phyloP scores from a whole-genome alignment of 768 basidiomycete genomes.

The Boletus sp. region DNA sequence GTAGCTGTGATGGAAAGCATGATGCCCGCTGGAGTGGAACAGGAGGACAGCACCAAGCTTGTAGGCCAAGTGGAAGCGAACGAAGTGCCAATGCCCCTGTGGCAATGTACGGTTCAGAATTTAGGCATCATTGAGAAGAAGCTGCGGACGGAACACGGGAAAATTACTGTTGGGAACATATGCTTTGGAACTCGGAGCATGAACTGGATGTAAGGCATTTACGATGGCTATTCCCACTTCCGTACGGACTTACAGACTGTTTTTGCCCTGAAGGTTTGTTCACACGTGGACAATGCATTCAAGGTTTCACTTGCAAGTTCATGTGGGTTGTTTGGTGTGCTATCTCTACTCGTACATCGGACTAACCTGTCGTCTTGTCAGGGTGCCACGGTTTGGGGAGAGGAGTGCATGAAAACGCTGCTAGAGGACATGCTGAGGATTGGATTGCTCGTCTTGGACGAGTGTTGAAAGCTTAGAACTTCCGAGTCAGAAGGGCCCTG shows the following conservation, averaged over 20 bases:
- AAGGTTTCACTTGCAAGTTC: constrained; percentile 11
- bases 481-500: no score
- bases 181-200: constrained; percentile 12
- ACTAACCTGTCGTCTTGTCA: no score
- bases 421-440: no score
- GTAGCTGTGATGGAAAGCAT: not conserved
- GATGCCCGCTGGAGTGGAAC: not conserved
- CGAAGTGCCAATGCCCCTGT: not conserved
- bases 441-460: no score
- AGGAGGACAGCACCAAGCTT: not conserved
- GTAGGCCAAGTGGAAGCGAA: no score
- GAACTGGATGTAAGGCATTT: constrained; percentile 6
- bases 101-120: constrained; percentile 14
- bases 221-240: no score
- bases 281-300: constrained; percentile 23
- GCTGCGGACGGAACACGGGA: constrained; percentile 4
- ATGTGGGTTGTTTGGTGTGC: constrained; percentile 1
- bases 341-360: no score
- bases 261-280: not conserved
- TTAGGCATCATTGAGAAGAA: constrained; percentile 13
- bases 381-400: no score
- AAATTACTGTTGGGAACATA: constrained; percentile 1
- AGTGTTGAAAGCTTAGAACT: no score
- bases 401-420: no score
- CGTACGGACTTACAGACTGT: not conserved